Evolutionary conservation across 495 filamentous ascomycete species (phyloP).

Genomic region (Hypoxylon intermedium): DNA sequence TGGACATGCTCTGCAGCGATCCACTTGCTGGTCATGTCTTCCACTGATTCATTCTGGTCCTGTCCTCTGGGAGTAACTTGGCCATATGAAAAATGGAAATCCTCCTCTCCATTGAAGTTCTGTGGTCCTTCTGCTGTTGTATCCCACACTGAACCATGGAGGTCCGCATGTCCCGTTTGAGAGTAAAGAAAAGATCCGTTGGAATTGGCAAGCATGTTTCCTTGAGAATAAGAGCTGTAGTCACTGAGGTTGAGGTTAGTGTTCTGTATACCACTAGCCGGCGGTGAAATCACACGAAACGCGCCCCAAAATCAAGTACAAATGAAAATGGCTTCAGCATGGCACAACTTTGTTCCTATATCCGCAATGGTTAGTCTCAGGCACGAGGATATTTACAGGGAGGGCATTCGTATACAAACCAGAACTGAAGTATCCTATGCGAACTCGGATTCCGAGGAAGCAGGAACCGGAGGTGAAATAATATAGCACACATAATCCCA

Average conservation of each 20-base stretch:
- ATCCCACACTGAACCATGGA: conserved; percentile 58
- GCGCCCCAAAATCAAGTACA: conserved; percentile 39
- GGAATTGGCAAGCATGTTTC: conserved; percentile 55
- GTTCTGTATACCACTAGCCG: conserved; percentile 52
- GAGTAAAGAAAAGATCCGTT: conserved; percentile 60
- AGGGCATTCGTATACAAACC: conserved; percentile 48
- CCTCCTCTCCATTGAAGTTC: conserved; percentile 61
- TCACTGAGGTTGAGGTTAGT: conserved; percentile 61
- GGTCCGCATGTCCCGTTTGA: conserved; percentile 62
- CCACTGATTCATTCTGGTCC: conserved; percentile 54
- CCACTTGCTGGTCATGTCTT: conserved; percentile 56
- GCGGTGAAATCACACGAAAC: conserved; percentile 43
- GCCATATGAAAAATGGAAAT: conserved; percentile 56
- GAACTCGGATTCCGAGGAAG: conserved; percentile 23
- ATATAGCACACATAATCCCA: conserved; percentile 20
- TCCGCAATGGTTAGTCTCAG: conserved; percentile 40
- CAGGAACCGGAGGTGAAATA: conserved; percentile 15
- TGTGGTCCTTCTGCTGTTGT: conserved; percentile 60
- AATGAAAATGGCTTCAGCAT: conserved; percentile 45
- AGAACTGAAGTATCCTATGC: conserved; percentile 38
- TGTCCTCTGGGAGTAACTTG: conserved; percentile 58
- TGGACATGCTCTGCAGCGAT: conserved; percentile 43
- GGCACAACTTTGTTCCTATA: conserved; percentile 60
- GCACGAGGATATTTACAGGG: conserved; percentile 9
- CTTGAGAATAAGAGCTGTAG: conserved; percentile 56